Base-by-base conservation (phyloP, 2,329 filamentous ascomycete genomes). In the Stagonosporopsis rhizophila region DNA sequence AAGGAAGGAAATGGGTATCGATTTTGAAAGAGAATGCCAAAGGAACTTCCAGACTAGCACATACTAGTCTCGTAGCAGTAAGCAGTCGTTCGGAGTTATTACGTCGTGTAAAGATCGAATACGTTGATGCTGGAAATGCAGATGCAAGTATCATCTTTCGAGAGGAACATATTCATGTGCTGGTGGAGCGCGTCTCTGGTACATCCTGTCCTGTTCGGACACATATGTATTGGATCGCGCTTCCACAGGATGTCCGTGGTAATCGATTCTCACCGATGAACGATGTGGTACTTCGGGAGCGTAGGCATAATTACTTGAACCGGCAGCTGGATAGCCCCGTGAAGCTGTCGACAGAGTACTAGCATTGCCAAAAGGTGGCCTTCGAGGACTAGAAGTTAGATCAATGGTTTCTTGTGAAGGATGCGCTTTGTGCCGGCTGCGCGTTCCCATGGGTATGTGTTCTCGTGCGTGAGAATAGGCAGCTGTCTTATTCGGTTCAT, bases 1-100 rank as follows among this genome's bases (percentile, higher is more conserved):
- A 60, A 64, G 46, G 53, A 60, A 64, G 46, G 53, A 64, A 68
- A 64, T 23, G 66, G 68, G 68, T 70, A 69, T 70, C 65, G 44
- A 65, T 60, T 49, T 50, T 51, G 56, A 47, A 49, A 57, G 35
- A 52, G 20, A 64, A 61, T 52, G 49, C 61, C 40, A 50, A 44
- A 35, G 58, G 64, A 58, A 59, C 46, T 60, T 38, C 41, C 35
- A 52, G 34, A 32, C 45, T 56, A 51, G 50, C 35, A 41, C 41
- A 54, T 41, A 39, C 46, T 47, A 34, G 15, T 19, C 20, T 28
- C n/a, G 17, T 19, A 25, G 23, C 23, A 42, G 38, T 52, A 51
- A 15, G 48, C 8, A 35, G 12, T 8, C 27, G 30, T 14, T 22
- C 2, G 12, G 17, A n/a, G 35, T 38, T 14, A 35, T 28, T 48